Base-by-base conservation (phyloP, 2,329 filamentous ascomycete genomes). In the Ophiocordyceps unilateralis region DNA sequence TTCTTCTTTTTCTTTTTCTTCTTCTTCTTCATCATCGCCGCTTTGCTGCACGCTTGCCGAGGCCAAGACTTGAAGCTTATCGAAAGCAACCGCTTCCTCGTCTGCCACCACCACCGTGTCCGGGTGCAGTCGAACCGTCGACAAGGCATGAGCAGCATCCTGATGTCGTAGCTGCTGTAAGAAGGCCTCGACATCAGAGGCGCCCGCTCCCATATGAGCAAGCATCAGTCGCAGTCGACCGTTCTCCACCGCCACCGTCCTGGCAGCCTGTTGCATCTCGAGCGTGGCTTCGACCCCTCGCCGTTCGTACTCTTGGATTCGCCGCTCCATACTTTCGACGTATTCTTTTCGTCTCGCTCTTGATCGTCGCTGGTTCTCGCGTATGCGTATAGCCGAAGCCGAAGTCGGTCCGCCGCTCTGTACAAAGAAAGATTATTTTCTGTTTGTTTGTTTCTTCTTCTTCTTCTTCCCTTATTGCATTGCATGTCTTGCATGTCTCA, bases 261-360 rank as follows among this genome's bases (percentile, higher is more conserved):
- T 63, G 5, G 72, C 71, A 1, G 67, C 68, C 23, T 59, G 61
- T 53, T 76, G 72, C 65, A 76, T 70, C 51, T 70, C 67, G 11
- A 67, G 50, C 3, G 67, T 68, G 5, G 71, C 72, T 43, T 65
- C 60, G 15, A 68, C 61, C 20, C 66, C 70, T 5, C 55, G 59
- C n/a, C 55, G 56, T 56, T 74, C 68, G 51, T 66, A 68, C 23
- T 67, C 65, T 19, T 60, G 59, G 28, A 75, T 47, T 38, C 62
- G 62, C 20, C 51, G 56, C 51, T 71, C 67, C 46, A 76, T 58
- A 14, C 60, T 60, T 41, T 66, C 62, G 44, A 74, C 56, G 45
- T 68, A 67, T 47, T 70, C 69, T 46, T 66, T 67, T 26, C 63
- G 66, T 32, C 70, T 68, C 23, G 66, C 68, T 30, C 72, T 64